Base-by-base conservation (phyloP, 1,284 basidiomycete genomes). In the Agaricales sp. region DNA sequence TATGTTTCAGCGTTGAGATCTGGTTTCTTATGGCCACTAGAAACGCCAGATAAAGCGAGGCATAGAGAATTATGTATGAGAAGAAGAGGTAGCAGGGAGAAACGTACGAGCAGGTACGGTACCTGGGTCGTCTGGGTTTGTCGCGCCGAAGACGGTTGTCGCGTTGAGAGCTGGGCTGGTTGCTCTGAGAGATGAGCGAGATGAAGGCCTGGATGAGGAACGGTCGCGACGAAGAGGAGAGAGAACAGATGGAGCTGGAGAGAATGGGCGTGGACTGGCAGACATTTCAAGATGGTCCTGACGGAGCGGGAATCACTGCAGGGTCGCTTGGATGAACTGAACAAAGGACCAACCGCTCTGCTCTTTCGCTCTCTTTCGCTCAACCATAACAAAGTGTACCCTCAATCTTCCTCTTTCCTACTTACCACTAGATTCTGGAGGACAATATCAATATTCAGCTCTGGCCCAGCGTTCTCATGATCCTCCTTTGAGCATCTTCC, bases 1-100 rank as follows among this genome's bases (percentile, higher is more conserved):
- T 78, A 60, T 88, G 85, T 63, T 80, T 85, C 56, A 87, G 66
- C 38, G 78, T 78, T 52, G 83, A 85, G 63, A 88, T 81, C 54
- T 87, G 82, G 54, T 74, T 78, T 51, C 83, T 76, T 51, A 86
- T 69, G 54, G 77, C 73, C 58, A 86, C 83, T 87, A 19, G 11
- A 11, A 8, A 21, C 41, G 41, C 8, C 20, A 19, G 41, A 56
- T 47, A 20, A 51, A 11, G 30, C 11, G 30, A 35, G 30, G 8
- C 11, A n/a, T 8, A 35, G 30, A 35, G n/a, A n/a, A n/a, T 11
- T 8, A 61, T 57, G 37, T 48, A 51, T 61, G 62, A 58, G 61
- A 63, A 64, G 59, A 61, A 51, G 52, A 45, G 55, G 18, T 46
- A 48, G 48, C 41, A 24, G 54, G 48, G 52, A 52, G 63, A 55